These are phyloP conservation scores for Mycena olivaceomarginata DNA, from an alignment of 768 basidiomycete genomes.

Conservation along the genomic window DNA sequence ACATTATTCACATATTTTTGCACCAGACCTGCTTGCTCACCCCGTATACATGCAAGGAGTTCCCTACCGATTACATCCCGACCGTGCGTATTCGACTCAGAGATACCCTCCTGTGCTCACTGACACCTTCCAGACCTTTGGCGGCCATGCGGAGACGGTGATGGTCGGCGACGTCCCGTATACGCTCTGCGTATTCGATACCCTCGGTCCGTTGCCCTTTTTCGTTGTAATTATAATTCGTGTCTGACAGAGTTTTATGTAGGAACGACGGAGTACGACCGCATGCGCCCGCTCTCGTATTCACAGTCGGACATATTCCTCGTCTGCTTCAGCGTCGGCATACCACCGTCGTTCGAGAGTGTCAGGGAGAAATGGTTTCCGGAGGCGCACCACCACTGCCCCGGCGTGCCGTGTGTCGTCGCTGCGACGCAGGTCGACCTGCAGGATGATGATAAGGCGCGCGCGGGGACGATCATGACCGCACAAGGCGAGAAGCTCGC, in stretches of 20 bases:
- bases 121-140: conserved; percentile 80
- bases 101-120: conserved; percentile 42
- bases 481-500: conserved; percentile 97
- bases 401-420: conserved; percentile 98
- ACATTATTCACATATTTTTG: conserved; percentile 17
- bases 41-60: conserved; percentile 98
- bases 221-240: background rate
- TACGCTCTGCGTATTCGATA: no score
- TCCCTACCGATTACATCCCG: conserved; percentile 99
- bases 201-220: conserved; percentile 84
- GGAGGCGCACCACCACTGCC: conserved; percentile 99
- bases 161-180: conserved; percentile 99
- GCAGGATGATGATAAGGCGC: conserved; percentile 93
- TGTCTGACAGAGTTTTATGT: conserved; percentile 22
- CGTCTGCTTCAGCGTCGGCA: conserved; percentile 99
- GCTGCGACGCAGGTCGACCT: conserved; percentile 99
- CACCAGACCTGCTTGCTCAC: conserved; percentile 94
- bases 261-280: conserved; percentile 99
- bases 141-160: conserved; percentile 99
- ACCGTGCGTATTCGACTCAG: conserved; percentile 77
- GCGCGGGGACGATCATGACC: conserved; percentile 92
- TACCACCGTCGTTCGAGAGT: conserved; percentile 99
- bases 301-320: conserved; percentile 99
- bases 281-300: conserved; percentile 98
- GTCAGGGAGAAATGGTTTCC: conserved; percentile 99